Conservation (phyloP, 2,329 filamentous ascomycete genomes). For the Hymenoscyphus scutula region DNA sequence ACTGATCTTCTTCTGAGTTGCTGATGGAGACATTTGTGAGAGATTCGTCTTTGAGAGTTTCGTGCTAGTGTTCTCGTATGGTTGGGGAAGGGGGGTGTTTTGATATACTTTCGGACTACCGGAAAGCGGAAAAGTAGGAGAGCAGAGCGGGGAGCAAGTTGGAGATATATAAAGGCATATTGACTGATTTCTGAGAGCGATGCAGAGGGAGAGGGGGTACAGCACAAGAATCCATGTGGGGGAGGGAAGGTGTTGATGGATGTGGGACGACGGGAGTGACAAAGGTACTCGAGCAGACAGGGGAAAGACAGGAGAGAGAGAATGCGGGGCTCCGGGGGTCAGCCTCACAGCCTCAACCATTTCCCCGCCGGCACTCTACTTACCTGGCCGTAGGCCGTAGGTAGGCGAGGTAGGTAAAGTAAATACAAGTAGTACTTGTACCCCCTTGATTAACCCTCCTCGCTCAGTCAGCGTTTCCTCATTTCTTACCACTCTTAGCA, state of each 20-base stretch:
- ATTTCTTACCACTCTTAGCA: too few species aligned
- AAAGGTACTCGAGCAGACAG: background rate
- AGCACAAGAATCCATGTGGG: background rate
- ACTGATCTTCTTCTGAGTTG: slow-evolving; percentile 34
- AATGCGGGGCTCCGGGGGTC: background rate
- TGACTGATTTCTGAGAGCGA: too few species aligned
- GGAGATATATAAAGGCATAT: background rate
- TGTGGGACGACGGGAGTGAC: background rate
- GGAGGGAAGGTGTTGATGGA: background rate
- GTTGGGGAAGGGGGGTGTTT: background rate
- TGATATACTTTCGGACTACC: background rate
- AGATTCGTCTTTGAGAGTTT: background rate
- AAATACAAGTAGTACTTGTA: background rate
- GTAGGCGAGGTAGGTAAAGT: too few species aligned
- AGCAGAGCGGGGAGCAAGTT: background rate
- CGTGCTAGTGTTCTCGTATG: background rate
- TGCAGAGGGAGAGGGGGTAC: background rate
- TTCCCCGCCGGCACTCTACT: too few species aligned
- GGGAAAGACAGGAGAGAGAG: too few species aligned
- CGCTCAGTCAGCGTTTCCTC: too few species aligned
- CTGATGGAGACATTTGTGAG: slow-evolving; percentile 24
- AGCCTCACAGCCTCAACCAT: background rate
- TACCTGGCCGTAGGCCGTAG: too few species aligned
- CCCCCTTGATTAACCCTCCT: too few species aligned
- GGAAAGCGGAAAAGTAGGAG: background rate